Base-by-base conservation (phyloP, 768 basidiomycete species). In the Lentinula edodes region DNA sequence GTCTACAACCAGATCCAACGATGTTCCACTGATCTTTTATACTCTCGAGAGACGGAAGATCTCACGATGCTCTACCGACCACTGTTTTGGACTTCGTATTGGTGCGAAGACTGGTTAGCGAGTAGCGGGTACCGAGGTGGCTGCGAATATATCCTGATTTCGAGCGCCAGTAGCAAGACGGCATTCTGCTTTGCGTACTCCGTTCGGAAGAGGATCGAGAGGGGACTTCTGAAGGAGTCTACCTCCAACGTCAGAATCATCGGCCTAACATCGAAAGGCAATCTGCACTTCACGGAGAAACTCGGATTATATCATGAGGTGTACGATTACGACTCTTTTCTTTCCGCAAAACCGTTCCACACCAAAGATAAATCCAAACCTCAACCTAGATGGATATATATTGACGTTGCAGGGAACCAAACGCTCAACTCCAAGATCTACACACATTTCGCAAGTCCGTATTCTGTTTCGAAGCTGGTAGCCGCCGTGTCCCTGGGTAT, bases 51-150 rank as follows among this genome's bases (percentile, higher is more conserved):
- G 1, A 70, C 73, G 1, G 88, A 89, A 69, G 87, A 88, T 66
- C 74, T 88, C 43, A 83, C 81, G 0, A 89, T 89, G 88, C 79
- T 89, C 15, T 89, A 86, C 64, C 80, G 87, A 0, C 87, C 88
- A 0, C 75, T 89, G 15, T 89, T 88, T 70, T 89, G 88, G 88
- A 89, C 88, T 0, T 80, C 88, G 1, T 89, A 81, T 64, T 89
- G 88, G 88, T 87, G 80, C 64, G 86, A 89, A 69, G 88, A 89
- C 67, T 89, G 86, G 86, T 68, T 89, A 6, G 72, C 79, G 60
- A 72, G 77, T 5, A 75, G 80, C 2, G 65, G 69, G 23, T 89
- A 88, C 68, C 76, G 80, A 8, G 79, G 75, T 0, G 81, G 76
- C 6, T 78, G 78, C 4, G 74, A 74, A 2, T 67, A 69, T 34